A percentile compares a stretch with the other conserved stretches of the same genome.
Conservation (phyloP, 139 green algal genomes). For the Chlorella sp. region DNA sequence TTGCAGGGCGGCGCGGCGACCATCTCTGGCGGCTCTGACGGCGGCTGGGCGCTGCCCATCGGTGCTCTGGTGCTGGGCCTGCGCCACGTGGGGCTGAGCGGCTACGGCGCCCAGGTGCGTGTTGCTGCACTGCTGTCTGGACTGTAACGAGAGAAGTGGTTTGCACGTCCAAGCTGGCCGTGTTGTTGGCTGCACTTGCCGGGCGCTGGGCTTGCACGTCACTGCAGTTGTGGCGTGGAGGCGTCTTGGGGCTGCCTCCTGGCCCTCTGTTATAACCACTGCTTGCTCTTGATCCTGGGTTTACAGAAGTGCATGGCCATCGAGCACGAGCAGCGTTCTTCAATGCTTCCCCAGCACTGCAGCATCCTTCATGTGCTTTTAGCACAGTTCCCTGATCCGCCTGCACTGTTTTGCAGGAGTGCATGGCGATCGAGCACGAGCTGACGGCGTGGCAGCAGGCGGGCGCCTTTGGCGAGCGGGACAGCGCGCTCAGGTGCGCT, state of each 20-base stretch:
- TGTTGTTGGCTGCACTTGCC: no score
- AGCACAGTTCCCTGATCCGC: not conserved
- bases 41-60: constrained; percentile 73
- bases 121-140: no score
- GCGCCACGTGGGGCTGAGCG: constrained; percentile 84
- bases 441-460: constrained; percentile 81
- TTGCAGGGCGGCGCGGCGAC: constrained; percentile 54
- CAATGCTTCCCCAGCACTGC: no score
- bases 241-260: no score
- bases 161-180: no score
- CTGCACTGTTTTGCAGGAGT: constrained; percentile 61
- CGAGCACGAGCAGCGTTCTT: no score
- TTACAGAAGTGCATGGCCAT: no score
- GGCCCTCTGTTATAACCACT: no score
- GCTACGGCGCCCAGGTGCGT: constrained; percentile 46
- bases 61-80: constrained; percentile 79
- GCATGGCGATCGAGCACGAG: constrained; percentile 89
- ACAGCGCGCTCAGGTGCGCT: constrained; percentile 60
- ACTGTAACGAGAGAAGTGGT: no score
- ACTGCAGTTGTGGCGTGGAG: no score
- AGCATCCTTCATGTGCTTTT: not conserved
- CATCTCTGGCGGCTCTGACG: constrained; percentile 59
- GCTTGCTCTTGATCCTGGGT: no score
- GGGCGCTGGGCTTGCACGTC: no score
- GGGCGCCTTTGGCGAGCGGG: constrained; percentile 40